Evolutionary conservation across 257 asterid species (phyloP), one percentile per base, ranked within the genome.

Genomic region (Rubia yunnanensis): DNA sequence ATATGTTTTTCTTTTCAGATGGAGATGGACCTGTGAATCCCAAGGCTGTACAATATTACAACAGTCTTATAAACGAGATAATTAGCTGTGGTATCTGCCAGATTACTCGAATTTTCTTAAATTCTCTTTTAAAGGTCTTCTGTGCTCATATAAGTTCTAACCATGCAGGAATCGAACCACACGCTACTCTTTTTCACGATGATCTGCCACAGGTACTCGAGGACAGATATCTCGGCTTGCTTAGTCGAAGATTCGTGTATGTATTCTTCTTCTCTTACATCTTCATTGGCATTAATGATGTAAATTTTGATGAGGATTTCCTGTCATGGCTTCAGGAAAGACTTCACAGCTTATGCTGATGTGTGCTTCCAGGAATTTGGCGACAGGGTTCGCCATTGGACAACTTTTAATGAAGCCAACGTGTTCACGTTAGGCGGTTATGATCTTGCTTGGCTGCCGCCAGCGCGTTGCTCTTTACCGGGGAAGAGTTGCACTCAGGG

Each of bases 361-460:
- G 84, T 79, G 61, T 85, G 89, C 73, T 83, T 85, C 65, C 71
- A 74, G 71, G 87, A 81, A 52, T 85, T 83, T 59, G 92, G 92
- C 8, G 86, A 83, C 71, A 66, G 92, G 66, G 88, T 83, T 41
- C 46, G 55, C 52, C 52, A 83, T 48, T 83, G 92, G 92, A 85
- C 87, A 22, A 72, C 87, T 31, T 41, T 85, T 17, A 85, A 85
- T 39, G 86, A 85, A 78, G 84, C 82, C 41, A 85, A 81, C 68
- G 17, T 73, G 50, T 73, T 70, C 36, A 76, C 81, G 0, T 1
- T 79, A 8, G 84, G 83, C 38, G 85, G 92, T 63, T 83, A 85
- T 71, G 79, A 68, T 23, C 1, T 17, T 26, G 88, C 84, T 48
- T 0, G 30, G 20, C 23, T 4, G 4, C 81, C 92, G 41, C 88